These are phyloP conservation scores for Saturnispora diversa DNA, from an alignment of 805 yeast species.

Conservation along the genomic window DNA sequence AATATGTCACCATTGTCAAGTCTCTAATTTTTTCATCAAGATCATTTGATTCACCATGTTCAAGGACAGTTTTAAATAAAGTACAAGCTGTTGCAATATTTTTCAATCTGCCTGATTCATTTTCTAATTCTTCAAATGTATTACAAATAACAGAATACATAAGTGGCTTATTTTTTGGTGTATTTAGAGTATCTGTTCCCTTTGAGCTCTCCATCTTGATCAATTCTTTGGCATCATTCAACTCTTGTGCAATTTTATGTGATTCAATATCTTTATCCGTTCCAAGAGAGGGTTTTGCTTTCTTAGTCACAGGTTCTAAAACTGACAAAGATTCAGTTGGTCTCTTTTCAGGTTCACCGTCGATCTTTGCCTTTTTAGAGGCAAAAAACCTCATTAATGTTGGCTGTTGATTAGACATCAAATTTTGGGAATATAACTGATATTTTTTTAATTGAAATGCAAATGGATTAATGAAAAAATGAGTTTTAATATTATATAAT, in stretches of 20 bases:
- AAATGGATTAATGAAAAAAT: neutral
- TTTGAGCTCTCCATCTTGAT: conserved; percentile 11
- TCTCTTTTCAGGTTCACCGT: neutral
- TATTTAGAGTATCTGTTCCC: neutral
- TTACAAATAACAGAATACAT: conserved; percentile 42
- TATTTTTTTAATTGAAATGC: too few species aligned
- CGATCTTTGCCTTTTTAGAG: conserved; percentile 2
- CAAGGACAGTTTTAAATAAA: conserved; percentile 58
- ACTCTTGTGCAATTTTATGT: conserved; percentile 17
- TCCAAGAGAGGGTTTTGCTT: conserved; percentile 2
- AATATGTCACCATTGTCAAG: conserved; percentile 65
- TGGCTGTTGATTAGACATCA: conserved; percentile 9
- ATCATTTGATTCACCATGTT: conserved; percentile 27
- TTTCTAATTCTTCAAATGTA: conserved; percentile 70
- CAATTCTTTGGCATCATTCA: conserved; percentile 21
- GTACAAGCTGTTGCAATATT: conserved; percentile 69
- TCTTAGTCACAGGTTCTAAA: conserved; percentile 6
- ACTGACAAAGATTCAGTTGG: neutral
- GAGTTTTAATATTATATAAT: neutral
- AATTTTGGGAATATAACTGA: too few species aligned
- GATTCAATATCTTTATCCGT: conserved; percentile 14
- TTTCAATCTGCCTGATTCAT: conserved; percentile 74
- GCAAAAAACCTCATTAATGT: conserved; percentile 16
- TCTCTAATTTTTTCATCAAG: conserved; percentile 24
- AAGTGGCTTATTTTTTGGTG: conserved; percentile 17